phyloP scores from a whole-genome alignment of 495 filamentous ascomycete species.

The Aspergillus taichungensis region DNA sequence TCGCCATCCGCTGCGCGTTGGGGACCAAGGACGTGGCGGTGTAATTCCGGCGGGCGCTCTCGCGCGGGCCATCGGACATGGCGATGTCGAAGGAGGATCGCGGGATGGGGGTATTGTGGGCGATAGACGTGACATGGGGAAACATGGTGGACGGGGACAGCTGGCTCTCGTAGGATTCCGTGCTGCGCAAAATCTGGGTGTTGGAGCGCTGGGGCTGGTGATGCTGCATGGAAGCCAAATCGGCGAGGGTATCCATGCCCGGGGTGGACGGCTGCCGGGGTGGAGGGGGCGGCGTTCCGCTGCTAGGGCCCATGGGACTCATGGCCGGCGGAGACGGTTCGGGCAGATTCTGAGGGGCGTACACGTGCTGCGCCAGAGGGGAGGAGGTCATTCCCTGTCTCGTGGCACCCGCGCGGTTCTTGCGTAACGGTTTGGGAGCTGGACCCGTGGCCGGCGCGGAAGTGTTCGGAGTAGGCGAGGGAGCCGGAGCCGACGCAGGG shows the following conservation, averaged over 20 bases:
- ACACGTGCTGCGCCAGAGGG: slow-evolving; percentile 34
- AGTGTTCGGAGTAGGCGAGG: slow-evolving; percentile 21
- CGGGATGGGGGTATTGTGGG: slow-evolving; percentile 43
- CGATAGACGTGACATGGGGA: slow-evolving; percentile 40
- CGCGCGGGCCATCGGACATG: slow-evolving; percentile 46
- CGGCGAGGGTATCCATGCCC: slow-evolving; percentile 58
- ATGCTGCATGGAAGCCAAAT: slow-evolving; percentile 59
- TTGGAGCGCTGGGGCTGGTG: slow-evolving; percentile 46
- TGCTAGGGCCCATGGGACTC: slow-evolving; percentile 21
- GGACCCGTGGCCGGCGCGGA: slow-evolving; percentile 19
- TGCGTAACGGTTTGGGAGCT: slow-evolving; percentile 27
- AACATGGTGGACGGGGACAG: slow-evolving; percentile 41
- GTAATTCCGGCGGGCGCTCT: slow-evolving; percentile 40
- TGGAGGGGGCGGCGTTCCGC: slow-evolving; percentile 24
- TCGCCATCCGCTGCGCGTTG: slow-evolving; percentile 44
- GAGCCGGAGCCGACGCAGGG: slow-evolving; percentile 30
- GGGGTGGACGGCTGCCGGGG: slow-evolving; percentile 46
- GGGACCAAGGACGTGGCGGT: slow-evolving; percentile 43
- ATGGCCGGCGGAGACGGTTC: slow-evolving; percentile 26
- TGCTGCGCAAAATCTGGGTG: slow-evolving; percentile 35
- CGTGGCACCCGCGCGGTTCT: slow-evolving; percentile 24
- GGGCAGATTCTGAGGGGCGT: slow-evolving; percentile 23
- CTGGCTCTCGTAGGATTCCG: slow-evolving; percentile 40
- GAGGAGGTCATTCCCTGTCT: slow-evolving; percentile 33
- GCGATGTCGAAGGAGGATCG: slow-evolving; percentile 47